Evolutionary conservation across 352 stramenopile genomes (phyloP).

Genomic region (Phytophthora pisi): DNA sequence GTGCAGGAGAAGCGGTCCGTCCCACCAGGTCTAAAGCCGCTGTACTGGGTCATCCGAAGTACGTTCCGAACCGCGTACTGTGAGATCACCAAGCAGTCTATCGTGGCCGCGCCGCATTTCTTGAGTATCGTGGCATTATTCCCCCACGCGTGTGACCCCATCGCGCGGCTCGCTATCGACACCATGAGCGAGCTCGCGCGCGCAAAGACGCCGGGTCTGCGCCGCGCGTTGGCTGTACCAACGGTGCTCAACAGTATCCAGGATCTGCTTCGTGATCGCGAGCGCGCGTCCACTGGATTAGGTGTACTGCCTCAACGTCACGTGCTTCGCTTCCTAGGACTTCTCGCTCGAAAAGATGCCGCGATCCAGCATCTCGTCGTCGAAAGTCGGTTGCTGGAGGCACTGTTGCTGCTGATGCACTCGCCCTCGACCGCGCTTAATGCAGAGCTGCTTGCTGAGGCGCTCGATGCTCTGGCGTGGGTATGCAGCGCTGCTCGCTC

Average conservation of each 20-base stretch:
- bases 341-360: conserved; percentile 52
- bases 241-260: conserved; percentile 51
- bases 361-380: conserved; percentile 53
- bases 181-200: conserved; percentile 46
- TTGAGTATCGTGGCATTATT: conserved; percentile 55
- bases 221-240: conserved; percentile 43
- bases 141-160: conserved; percentile 37
- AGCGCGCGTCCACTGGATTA: conserved; percentile 18
- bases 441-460: conserved; percentile 44
- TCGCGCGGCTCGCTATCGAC: conserved; percentile 48
- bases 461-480: conserved; percentile 63
- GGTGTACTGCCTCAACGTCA: conserved; percentile 38
- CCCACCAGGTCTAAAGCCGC: conserved; percentile 26
- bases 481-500: conserved; percentile 42
- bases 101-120: conserved; percentile 51
- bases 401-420: conserved; percentile 53
- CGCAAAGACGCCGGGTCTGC: conserved; percentile 25
- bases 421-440: conserved; percentile 44
- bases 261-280: conserved; percentile 44
- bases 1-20: conserved; percentile 24
- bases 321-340: conserved; percentile 49
- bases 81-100: conserved; percentile 37
- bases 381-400: conserved; percentile 62
- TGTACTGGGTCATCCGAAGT: conserved; percentile 46
- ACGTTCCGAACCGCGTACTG: conserved; percentile 31